phyloP scores from a whole-genome alignment of 495 filamentous ascomycete genomes.

The Penicillium samsonianum region DNA sequence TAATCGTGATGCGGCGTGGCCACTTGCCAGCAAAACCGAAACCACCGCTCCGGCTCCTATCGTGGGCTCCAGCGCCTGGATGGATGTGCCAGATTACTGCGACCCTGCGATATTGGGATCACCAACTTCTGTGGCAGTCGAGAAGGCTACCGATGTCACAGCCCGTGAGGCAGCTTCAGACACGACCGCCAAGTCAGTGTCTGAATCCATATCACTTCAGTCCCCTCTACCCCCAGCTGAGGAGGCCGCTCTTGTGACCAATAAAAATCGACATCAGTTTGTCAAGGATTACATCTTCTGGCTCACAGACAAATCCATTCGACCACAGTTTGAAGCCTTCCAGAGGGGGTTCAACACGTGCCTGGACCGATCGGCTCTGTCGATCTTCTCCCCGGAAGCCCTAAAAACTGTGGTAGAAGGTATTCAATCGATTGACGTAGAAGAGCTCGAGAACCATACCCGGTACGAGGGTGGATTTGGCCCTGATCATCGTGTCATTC shows the following conservation, averaged over 20 bases:
- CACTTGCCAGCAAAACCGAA: constrained; percentile 18
- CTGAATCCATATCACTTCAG: constrained; percentile 20
- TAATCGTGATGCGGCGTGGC: constrained; percentile 42
- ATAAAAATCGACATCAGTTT: constrained; percentile 72
- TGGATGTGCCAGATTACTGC: constrained; percentile 26
- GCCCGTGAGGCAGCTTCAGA: constrained; percentile 16
- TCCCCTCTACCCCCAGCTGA: constrained; percentile 31
- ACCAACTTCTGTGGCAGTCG: constrained; percentile 30
- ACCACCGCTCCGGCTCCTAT: constrained; percentile 1
- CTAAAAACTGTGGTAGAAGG: constrained; percentile 83
- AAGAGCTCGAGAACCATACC: constrained; percentile 64
- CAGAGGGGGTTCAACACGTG: constrained; percentile 76
- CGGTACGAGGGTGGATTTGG: constrained; percentile 80
- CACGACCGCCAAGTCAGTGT: constrained; percentile 22
- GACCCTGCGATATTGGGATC: constrained; percentile 24
- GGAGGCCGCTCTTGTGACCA: constrained; percentile 61
- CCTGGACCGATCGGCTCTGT: constrained; percentile 66
- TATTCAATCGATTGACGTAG: constrained; percentile 70
- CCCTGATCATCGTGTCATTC: constrained; percentile 63
- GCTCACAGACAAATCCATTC: constrained; percentile 76
- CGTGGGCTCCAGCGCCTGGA: constrained; percentile 26
- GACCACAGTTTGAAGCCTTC: constrained; percentile 79
- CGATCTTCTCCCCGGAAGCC: constrained; percentile 67
- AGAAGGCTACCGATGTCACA: constrained; percentile 23
- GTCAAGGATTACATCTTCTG: constrained; percentile 87